These are phyloP conservation scores for Leccinum rimulosum DNA, from an alignment of 768 basidiomycete genomes.

Conservation along the genomic window DNA sequence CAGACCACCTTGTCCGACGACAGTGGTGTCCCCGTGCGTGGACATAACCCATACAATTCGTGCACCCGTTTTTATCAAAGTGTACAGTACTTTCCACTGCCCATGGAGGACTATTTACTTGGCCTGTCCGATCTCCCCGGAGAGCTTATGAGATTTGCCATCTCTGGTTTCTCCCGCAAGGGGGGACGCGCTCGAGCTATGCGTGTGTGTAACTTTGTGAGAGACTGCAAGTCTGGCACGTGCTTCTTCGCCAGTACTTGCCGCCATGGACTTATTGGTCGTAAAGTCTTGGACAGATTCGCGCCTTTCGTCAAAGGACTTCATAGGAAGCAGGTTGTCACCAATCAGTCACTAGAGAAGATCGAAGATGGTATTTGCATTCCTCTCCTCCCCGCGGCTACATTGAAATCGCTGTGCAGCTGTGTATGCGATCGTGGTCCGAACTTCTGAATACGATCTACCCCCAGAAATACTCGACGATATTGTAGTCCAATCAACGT, in stretches of 20 bases:
- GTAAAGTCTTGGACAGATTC: constrained; percentile 73
- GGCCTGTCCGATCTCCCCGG: constrained; percentile 94
- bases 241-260: background rate
- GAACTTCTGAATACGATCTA: constrained; percentile 71
- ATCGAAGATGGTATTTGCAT: constrained; percentile 77
- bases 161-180: constrained; percentile 70
- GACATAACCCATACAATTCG: constrained; percentile 2
- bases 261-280: background rate
- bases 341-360: constrained; percentile 84
- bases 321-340: constrained; percentile 85
- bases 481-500: constrained; percentile 53
- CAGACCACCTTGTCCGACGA: constrained; percentile 62
- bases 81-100: constrained; percentile 71
- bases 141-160: constrained; percentile 94
- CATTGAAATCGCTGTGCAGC: constrained; percentile 39
- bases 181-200: constrained; percentile 63
- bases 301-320: constrained; percentile 70
- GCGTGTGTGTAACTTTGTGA: constrained; percentile 67
- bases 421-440: constrained; percentile 68
- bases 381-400: background rate
- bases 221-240: constrained; percentile 69
- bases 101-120: constrained; percentile 83
- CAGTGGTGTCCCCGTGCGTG: constrained; percentile 62
- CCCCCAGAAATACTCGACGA: constrained; percentile 68
- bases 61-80: constrained; percentile 5